Base-by-base conservation (phyloP, 768 basidiomycete species). In the Tricholoma sp. region DNA sequence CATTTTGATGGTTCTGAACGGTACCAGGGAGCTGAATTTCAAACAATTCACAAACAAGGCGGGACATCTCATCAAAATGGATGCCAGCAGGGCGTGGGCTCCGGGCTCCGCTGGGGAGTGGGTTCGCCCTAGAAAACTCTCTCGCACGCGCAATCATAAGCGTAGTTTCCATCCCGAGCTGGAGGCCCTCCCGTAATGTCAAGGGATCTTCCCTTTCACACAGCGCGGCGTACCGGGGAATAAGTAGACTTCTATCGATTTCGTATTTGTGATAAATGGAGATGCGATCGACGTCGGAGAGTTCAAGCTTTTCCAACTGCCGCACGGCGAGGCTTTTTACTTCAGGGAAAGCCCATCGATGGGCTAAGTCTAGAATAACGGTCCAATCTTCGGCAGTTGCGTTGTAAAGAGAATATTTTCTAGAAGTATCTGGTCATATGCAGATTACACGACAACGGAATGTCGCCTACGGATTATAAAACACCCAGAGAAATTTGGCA, bases 311-410 rank as follows among this genome's bases (percentile, higher is more conserved):
- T 46, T 83, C 81, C 0, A 89, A 72, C 50, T 89, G 81, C 0
- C 82, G 80, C 1, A 84, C 76, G 0, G 81, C 83, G 1, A 89
- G 79, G 1, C 72, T 68, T 37, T 83, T 79, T 9, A 88, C 78
- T 41, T 84, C 79, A 3, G 59, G 55, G 60, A 90, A 89, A 0
- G 66, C 61, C 83, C 83, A 90, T 5, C 73, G 63, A 21, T 80
- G 72, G 0, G 88, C 80, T 0, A 90, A 79, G 1, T 74, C 74
- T 0, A 90, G 67, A 32, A 90, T 83, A 0, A 75, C 72, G 0
- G 75, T 69, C 88, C 88, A 90, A 18, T 78, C 76, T 0, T 75
- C 72, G 5, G 80, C 69, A 0, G 70, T 67, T 0, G 82, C 76
- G 0, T 79, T 71, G 55, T 87, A 86, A 9, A 80, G 71, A 0